These are phyloP conservation scores for Arabidopsis suecica DNA, from an alignment of 345 rosid genomes.

Conservation along the genomic window DNA sequence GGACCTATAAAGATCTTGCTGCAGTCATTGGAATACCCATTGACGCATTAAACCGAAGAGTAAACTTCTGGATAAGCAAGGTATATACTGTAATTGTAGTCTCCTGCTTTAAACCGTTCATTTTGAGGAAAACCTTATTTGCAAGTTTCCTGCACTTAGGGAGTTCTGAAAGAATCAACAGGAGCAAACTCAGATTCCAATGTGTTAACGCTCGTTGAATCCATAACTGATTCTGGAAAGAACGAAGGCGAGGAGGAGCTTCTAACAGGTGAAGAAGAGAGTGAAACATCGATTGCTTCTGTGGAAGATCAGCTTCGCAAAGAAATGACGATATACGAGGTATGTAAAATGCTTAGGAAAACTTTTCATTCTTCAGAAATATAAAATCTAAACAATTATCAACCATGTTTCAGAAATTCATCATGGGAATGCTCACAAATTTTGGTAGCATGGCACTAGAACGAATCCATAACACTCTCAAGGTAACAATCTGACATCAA, in stretches of 20 bases:
- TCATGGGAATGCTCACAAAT: constrained; percentile 95
- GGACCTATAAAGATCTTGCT: constrained; percentile 83
- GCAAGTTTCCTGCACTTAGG: constrained; percentile 53
- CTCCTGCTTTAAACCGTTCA: constrained; percentile 16
- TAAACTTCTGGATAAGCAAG: constrained; percentile 93
- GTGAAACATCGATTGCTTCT: constrained; percentile 76
- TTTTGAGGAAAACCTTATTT: not conserved
- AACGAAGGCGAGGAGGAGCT: constrained; percentile 68
- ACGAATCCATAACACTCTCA: constrained; percentile 88
- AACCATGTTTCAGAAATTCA: constrained; percentile 69
- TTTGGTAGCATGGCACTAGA: constrained; percentile 91
- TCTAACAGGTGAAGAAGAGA: constrained; percentile 80
- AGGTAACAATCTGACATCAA: constrained; percentile 50
- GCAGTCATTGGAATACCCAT: constrained; percentile 69
- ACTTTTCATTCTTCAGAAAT: constrained; percentile 30
- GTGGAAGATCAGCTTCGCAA: constrained; percentile 84
- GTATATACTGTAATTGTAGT: constrained; percentile 44
- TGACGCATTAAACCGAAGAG: constrained; percentile 74
- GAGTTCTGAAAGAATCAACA: constrained; percentile 75
- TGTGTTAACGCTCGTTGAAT: constrained; percentile 71
- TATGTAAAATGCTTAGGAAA: constrained; percentile 40
- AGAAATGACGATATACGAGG: constrained; percentile 95
- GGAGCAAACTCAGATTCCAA: constrained; percentile 55
- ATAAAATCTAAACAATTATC: constrained; percentile 29
- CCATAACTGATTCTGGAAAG: constrained; percentile 63